phyloP scores from a whole-genome alignment of 495 filamentous ascomycete genomes.

The Xylaria intraflava region DNA sequence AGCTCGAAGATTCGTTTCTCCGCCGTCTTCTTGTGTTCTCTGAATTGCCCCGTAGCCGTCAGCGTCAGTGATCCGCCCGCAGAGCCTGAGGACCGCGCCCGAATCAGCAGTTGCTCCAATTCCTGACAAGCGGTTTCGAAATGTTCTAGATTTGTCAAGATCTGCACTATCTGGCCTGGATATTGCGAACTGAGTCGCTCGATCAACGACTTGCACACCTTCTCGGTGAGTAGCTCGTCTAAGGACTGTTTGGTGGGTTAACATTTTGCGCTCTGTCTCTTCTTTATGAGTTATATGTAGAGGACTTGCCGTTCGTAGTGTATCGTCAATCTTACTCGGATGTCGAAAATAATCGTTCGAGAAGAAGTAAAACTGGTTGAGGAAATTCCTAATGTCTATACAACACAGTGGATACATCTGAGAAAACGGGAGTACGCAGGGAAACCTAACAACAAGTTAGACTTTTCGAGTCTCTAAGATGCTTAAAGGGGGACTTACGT shows the following conservation, averaged over 20 bases:
- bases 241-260: conserved; percentile 42
- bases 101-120: conserved; percentile 73
- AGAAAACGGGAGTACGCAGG: conserved; percentile 89
- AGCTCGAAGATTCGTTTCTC: conserved; percentile 98
- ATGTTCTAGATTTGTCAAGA: conserved; percentile 93
- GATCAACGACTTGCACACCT: conserved; percentile 84
- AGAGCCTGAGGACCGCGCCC: conserved; percentile 69
- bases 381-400: conserved; percentile 92
- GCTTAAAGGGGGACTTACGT: conserved; percentile 39
- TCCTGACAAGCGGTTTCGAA: conserved; percentile 90
- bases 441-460: conserved; percentile 54
- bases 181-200: conserved; percentile 88
- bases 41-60: conserved; percentile 76
- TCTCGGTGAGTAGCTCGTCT: conserved; percentile 80
- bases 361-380: conserved; percentile 95
- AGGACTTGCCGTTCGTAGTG: conserved; percentile 60
- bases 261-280: neutral
- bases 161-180: conserved; percentile 94
- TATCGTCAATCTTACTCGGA: conserved; percentile 79
- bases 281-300: neutral
- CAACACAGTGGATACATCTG: conserved; percentile 99
- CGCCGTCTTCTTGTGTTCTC: conserved; percentile 85
- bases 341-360: conserved; percentile 90
- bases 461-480: neutral
- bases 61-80: conserved; percentile 69